These are phyloP conservation scores for Dryas octopetala DNA, from an alignment of 306 rosid genomes.

Conservation along the genomic window DNA sequence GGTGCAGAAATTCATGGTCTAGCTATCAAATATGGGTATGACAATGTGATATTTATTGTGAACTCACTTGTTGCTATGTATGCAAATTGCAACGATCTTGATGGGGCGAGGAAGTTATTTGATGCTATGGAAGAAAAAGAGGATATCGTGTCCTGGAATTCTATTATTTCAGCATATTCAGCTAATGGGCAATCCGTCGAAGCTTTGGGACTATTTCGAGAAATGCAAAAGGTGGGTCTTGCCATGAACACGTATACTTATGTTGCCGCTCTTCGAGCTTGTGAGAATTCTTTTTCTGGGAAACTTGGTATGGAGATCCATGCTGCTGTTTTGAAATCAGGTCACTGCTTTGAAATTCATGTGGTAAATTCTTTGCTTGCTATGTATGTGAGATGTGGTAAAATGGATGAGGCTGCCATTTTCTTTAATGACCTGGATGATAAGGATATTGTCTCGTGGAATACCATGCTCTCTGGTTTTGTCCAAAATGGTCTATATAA, in stretches of 20 bases:
- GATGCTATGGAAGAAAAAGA: slow-evolving; percentile 43
- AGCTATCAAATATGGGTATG: slow-evolving; percentile 58
- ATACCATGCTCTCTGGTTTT: slow-evolving; percentile 64
- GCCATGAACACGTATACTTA: slow-evolving; percentile 49
- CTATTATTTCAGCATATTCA: slow-evolving; percentile 60
- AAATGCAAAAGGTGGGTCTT: slow-evolving; percentile 46
- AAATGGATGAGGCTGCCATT: slow-evolving; percentile 41
- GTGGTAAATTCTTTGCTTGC: slow-evolving; percentile 69
- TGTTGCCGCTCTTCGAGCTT: slow-evolving; percentile 72
- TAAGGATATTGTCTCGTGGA: slow-evolving; percentile 69
- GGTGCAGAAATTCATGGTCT: slow-evolving; percentile 69
- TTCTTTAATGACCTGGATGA: slow-evolving; percentile 41
- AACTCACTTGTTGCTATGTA: slow-evolving; percentile 75
- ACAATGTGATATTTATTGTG: slow-evolving; percentile 42
- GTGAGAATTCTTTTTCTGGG: slow-evolving; percentile 44
- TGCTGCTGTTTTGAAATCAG: slow-evolving; percentile 48
- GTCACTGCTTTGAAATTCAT: slow-evolving; percentile 41
- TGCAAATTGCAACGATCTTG: slow-evolving; percentile 54
- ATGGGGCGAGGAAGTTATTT: slow-evolving; percentile 52
- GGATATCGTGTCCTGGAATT: slow-evolving; percentile 69
- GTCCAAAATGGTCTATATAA: slow-evolving; percentile 51
- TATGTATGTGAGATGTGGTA: slow-evolving; percentile 63
- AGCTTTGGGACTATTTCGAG: slow-evolving; percentile 53
- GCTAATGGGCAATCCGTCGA: slow-evolving; percentile 41
- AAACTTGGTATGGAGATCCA: slow-evolving; percentile 65